These are phyloP conservation scores for Cucurbita argyrosperma DNA, from an alignment of 306 rosid species.

Conservation along the genomic window DNA sequence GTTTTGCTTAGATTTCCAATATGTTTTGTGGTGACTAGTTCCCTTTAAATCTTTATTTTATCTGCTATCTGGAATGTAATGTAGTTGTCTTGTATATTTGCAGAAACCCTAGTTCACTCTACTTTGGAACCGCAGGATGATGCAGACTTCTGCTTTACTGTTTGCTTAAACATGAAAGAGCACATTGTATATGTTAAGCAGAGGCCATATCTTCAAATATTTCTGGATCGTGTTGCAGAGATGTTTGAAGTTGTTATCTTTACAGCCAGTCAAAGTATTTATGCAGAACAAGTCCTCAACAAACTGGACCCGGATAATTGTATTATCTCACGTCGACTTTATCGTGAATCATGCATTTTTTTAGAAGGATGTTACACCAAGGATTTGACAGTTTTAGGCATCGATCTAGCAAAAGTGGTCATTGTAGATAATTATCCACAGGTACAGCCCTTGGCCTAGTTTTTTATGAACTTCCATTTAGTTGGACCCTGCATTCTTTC, in stretches of 20 bases:
- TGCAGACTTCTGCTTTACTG: conserved; percentile 74
- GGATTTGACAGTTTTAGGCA: conserved; percentile 82
- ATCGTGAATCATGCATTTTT: conserved; percentile 86
- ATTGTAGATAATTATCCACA: conserved; percentile 95
- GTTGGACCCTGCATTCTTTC: not conserved
- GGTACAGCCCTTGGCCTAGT: conserved; percentile 27
- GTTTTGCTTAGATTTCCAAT: not conserved
- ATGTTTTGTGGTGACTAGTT: not conserved
- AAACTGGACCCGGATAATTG: conserved; percentile 71
- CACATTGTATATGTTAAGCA: conserved; percentile 70
- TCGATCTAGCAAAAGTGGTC: conserved; percentile 79
- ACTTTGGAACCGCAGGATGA: conserved; percentile 66
- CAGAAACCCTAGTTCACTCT: conserved; percentile 98
- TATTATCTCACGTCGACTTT: conserved; percentile 63
- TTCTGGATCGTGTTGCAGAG: conserved; percentile 89
- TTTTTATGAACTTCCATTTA: not conserved
- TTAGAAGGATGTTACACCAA: conserved; percentile 84
- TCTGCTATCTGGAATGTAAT: not conserved
- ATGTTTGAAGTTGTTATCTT: conserved; percentile 85
- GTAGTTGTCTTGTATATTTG: conserved; percentile 9
- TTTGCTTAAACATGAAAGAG: conserved; percentile 82
- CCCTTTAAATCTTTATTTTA: not conserved
- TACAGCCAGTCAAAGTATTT: conserved; percentile 97
- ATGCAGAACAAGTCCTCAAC: conserved; percentile 86
- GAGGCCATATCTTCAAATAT: conserved; percentile 73